Base-by-base conservation (phyloP, 2,329 filamentous ascomycete species). In the Fusarium multiceps region DNA sequence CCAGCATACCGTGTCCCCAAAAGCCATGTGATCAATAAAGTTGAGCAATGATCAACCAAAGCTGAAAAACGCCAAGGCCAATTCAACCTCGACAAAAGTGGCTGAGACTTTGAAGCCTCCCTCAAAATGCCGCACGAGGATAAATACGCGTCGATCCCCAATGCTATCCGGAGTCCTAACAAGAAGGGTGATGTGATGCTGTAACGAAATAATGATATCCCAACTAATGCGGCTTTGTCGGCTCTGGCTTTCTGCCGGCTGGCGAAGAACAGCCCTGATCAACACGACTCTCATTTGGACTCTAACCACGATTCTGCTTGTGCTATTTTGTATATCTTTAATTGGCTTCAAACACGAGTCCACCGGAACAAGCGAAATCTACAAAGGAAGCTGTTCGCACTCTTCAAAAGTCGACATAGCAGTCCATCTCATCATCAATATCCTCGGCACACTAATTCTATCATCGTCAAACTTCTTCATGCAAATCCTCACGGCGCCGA, bases 241-340 rank as follows among this genome's bases (percentile, higher is more conserved):
- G 10, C 34, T n/a, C 0, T 37, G 34, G 34, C 34, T 37, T 12
- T 37, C 34, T 1, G 34, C 34, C 3, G 34, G 34, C 34, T 37
- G 34, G 34, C 0, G 34, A 37, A 37, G 34, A n/a, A 37, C 34
- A 12, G 34, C 34, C 0, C 6, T 37, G 0, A 37, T 37, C 10
- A 37, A 37, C 34, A 37, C 34, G 18, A 12, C 7, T 1, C 34
- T 37, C 6, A 37, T 37, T 12, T 37, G 34, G 34, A n/a, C 1
- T n/a, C 3, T 37, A 37, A 37, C 34, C 1, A 37, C 3, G 1
- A n/a, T 37, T 3, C 6, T 37, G 0, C 34, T 37, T 0, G 10
- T 37, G 6, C 34, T 37, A 0, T 37, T 37, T 6, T 37, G 34
- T n/a, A n/a, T 37, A 37, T 37, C 34, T 4, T 7, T n/a, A 2